Evolutionary conservation across 2,329 filamentous ascomycete genomes (phyloP).

Genomic region (Fusarium aywerte): DNA sequence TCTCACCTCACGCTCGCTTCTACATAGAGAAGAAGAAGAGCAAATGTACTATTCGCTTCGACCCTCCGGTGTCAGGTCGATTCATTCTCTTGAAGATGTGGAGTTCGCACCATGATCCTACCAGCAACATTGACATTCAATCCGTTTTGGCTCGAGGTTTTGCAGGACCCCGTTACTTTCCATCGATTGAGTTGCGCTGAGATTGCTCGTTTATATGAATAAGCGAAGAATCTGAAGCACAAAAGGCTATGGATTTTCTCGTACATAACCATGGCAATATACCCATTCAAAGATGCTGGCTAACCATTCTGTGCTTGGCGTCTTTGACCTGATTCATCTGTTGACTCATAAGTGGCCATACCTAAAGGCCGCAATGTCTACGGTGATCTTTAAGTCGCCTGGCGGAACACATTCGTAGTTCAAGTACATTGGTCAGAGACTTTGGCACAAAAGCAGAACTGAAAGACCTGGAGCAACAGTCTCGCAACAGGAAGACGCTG

Average conservation of each 20-base stretch:
- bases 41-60: constrained; percentile 87
- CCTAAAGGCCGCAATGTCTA: too few species aligned
- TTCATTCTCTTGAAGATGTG: constrained; percentile 92
- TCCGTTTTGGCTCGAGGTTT: constrained; percentile 85
- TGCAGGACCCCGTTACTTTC: constrained; percentile 86
- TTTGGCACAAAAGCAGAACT: too few species aligned
- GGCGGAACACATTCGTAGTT: too few species aligned
- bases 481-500: too few species aligned
- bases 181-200: constrained; percentile 71
- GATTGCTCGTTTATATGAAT: background rate
- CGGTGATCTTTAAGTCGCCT: too few species aligned
- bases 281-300: constrained; percentile 4
- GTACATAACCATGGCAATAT: constrained; percentile 15
- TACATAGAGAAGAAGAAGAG: constrained; percentile 84
- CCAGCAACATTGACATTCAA: constrained; percentile 86
- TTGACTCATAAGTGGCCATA: background rate
- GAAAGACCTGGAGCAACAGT: too few species aligned
- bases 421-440: too few species aligned
- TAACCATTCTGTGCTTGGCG: background rate
- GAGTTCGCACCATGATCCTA: constrained; percentile 75
- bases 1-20: constrained; percentile 82
- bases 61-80: constrained; percentile 81
- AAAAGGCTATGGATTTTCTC: background rate
- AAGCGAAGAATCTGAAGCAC: background rate
- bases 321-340: background rate